phyloP scores from a whole-genome alignment of 164 flowering plant species.

The Piper longum region DNA sequence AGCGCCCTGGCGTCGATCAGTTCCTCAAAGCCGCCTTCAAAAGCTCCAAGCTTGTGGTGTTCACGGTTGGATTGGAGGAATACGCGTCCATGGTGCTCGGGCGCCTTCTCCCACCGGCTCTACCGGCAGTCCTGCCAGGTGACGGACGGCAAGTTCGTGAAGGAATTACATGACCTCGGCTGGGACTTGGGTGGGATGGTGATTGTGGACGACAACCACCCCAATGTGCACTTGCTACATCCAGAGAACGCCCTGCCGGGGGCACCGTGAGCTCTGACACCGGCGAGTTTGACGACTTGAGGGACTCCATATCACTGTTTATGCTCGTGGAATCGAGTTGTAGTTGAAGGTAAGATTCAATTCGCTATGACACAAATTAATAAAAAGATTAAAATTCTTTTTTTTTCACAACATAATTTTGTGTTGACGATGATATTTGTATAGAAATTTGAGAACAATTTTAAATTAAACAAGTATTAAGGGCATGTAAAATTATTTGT shows the following conservation, averaged over 20 bases:
- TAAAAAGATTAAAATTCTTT: too few relatives aligned
- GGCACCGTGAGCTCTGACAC: conserved; percentile 47
- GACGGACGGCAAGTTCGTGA: conserved; percentile 52
- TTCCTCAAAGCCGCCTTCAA: conserved; percentile 30
- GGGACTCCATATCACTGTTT: conserved; percentile 47
- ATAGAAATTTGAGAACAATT: too few relatives aligned
- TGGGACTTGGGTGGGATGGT: conserved; percentile 55
- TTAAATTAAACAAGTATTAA: too few relatives aligned
- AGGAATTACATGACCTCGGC: conserved; percentile 58
- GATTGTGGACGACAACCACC: conserved; percentile 79
- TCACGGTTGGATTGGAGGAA: conserved; percentile 71
- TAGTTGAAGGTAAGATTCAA: too few relatives aligned
- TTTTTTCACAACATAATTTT: too few relatives aligned
- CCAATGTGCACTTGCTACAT: conserved; percentile 42
- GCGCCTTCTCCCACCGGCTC: conserved; percentile 46
- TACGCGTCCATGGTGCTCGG: conserved; percentile 72
- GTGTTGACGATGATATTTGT: too few relatives aligned
- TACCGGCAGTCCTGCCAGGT: conserved; percentile 68
- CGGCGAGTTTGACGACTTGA: conserved; percentile 40
- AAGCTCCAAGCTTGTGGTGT: conserved; percentile 57
- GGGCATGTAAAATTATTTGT: too few relatives aligned
- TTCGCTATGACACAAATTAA: too few relatives aligned
- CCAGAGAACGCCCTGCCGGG: conserved; percentile 66
- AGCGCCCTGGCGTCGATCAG: conserved; percentile 69
- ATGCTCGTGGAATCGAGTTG: background rate